Base-by-base conservation (phyloP, 306 rosid genomes). In the Arachis stenosperma region DNA sequence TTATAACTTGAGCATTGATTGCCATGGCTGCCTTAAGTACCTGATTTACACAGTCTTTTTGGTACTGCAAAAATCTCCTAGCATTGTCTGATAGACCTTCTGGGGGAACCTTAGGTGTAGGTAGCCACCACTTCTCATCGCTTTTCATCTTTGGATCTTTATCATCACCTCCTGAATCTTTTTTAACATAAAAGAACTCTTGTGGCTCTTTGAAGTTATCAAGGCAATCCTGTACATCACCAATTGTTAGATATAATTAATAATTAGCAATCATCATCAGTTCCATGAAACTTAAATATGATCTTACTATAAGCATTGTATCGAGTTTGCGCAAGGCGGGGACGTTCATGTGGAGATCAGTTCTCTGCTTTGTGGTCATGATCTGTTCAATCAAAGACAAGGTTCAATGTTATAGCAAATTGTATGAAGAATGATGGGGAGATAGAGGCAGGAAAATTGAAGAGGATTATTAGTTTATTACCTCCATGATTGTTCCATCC, bases 1-100 rank as follows among this genome's bases (percentile, higher is more conserved):
- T 65, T 65, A 95, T 68, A 79, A 92, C 86, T 70, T 90, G 97
- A 78, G 99, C 97, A 81, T 95, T 95, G 54, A 95, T 95, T 70
- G 99, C 98, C 99, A 91, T 90, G 71, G 99, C 99, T 71, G 98
- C 98, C 83, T 95, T 95, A 66, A 95, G 99, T 54, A 95, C 99
- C 83, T 95, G 99, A 81, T 87, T 92, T 64, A 95, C 99, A 78
- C 90, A 73, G 79, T 95, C 99, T 76, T 95, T 95, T 79, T 95
- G 99, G 74, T 88, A 82, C 81, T 90, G 98, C 72, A 95, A 17
- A 72, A 91, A 91, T 57, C 87, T 95, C 88, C 97, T 88, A 33
- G 97, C 80, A 36, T 10, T 29, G 5, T 95, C 99, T 70, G 99
- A 90, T 61, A 95, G 79, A 67, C 99, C 99, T 9, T 86, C 84